These are phyloP conservation scores for Microascus cirrosus DNA, from an alignment of 2,329 filamentous ascomycete genomes.

Conservation along the genomic window DNA sequence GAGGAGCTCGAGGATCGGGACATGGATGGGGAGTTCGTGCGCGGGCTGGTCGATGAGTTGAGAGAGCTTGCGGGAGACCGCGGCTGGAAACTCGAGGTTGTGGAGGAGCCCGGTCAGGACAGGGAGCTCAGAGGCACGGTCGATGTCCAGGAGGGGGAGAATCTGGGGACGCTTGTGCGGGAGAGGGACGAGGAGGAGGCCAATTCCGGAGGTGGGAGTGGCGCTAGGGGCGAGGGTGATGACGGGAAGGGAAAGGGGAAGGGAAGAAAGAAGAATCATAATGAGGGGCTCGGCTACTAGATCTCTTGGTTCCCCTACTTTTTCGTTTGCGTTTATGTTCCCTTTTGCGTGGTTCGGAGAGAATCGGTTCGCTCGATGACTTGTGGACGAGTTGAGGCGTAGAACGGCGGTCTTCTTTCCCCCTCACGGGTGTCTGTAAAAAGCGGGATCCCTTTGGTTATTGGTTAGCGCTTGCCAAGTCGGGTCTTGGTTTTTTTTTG, in stretches of 20 bases:
- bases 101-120: slow-evolving; percentile 51
- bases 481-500: no score
- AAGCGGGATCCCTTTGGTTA: no score
- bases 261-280: not conserved
- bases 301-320: no score
- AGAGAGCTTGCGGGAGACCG: slow-evolving; percentile 57
- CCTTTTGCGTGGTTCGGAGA: no score
- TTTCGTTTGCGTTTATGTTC: no score
- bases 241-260: not conserved
- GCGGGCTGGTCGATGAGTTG: slow-evolving; percentile 57
- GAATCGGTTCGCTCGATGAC: no score
- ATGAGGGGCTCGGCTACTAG: not conserved
- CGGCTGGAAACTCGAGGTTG: slow-evolving; percentile 71
- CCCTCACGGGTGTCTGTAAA: no score
- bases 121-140: slow-evolving; percentile 60
- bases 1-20: slow-evolving; percentile 59
- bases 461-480: no score
- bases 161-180: not conserved
- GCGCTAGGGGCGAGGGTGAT: not conserved
- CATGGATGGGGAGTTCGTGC: slow-evolving; percentile 54
- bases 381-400: no score
- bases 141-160: slow-evolving; percentile 37
- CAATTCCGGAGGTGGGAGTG: not conserved
- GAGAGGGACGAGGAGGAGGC: not conserved
- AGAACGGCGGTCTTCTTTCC: no score